Evolutionary conservation across 441 rosid genomes (phyloP), one percentile per base, ranked within the genome.

Genomic region (Sinapis alba): DNA sequence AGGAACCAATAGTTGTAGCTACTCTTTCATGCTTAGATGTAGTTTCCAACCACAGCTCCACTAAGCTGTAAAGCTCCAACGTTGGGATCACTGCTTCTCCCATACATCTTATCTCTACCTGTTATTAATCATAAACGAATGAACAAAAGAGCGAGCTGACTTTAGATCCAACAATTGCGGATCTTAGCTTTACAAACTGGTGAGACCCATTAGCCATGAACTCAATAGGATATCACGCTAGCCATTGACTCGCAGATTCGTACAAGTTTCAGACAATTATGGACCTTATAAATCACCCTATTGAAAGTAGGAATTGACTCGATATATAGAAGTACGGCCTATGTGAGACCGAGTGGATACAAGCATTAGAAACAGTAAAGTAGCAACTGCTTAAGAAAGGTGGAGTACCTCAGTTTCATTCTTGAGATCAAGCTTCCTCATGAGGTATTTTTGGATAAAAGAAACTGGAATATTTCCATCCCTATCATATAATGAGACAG

Each of bases 41-140:
- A 54, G 84, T 82, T 76, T 87, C 87, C 68, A 89, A 79, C 97
- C 97, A 94, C 70, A 83, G 74, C 50, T 92, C 96, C 23, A 90
- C 84, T 81, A 92, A 81, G 84, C 82, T 87, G 79, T 80, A 79
- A 77, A 94, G 79, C 75, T 81, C 84, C 74, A 89, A 59, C 7
- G 94, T 84, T 24, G 97, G 97, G 59, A 87, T 72, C n/a, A 94
- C 90, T 34, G 94, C 76, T 73, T 88, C 88, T 68, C 97, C 98
- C 95, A 94, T 83, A 53, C 94, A 94, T 82, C 73, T 92, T 65
- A 94, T 92, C 86, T 89, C 97, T 19, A 94, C 85, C 98, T 94
- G 86, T 78, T 59, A 2, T 47, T 1, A 24, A 9, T 26, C n/a
- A 32, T 2, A 45, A 24, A 10, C 16, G 3, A 60, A 2, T 53